phyloP scores from a whole-genome alignment of 352 stramenopile genomes.

The Phytophthora constricta region DNA sequence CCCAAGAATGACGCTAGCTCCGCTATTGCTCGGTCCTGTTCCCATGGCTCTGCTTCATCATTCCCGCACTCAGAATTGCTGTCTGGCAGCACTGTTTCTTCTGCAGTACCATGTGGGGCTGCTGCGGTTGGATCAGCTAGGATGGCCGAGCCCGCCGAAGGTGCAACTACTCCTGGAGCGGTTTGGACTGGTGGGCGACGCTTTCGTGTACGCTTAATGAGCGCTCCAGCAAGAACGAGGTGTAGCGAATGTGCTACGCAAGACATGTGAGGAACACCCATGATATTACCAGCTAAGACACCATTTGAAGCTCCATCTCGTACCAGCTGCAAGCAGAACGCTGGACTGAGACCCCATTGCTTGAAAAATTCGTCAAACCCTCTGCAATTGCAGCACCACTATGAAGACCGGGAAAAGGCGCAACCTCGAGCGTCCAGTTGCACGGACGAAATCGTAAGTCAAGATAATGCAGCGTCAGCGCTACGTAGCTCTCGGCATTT shows the following conservation, averaged over 20 bases:
- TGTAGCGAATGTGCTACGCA: constrained; percentile 1
- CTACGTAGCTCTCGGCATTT: constrained; percentile 6
- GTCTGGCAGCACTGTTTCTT: not conserved
- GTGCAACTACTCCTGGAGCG: not conserved
- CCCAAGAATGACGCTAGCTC: not conserved
- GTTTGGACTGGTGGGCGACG: no score
- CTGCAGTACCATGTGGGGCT: no score
- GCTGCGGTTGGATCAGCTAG: no score
- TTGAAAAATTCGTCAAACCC: not conserved
- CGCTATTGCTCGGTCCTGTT: not conserved
- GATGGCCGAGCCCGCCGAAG: not conserved
- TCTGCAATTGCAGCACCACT: not conserved
- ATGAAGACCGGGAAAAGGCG: constrained; percentile 9
- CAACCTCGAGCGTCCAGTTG: constrained; percentile 22
- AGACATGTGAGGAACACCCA: not conserved
- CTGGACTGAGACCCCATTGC: not conserved
- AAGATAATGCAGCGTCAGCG: constrained; percentile 13
- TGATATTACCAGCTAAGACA: not conserved
- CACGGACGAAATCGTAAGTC: not conserved
- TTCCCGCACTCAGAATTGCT: not conserved
- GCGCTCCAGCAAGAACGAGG: not conserved
- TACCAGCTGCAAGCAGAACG: not conserved
- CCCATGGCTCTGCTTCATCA: not conserved
- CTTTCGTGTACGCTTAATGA: no score
- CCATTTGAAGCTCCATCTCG: not conserved